Evolutionary conservation across 139 green algal species (phyloP), one percentile per base, ranked within the genome.

Genomic region (Gonium pectorale): DNA sequence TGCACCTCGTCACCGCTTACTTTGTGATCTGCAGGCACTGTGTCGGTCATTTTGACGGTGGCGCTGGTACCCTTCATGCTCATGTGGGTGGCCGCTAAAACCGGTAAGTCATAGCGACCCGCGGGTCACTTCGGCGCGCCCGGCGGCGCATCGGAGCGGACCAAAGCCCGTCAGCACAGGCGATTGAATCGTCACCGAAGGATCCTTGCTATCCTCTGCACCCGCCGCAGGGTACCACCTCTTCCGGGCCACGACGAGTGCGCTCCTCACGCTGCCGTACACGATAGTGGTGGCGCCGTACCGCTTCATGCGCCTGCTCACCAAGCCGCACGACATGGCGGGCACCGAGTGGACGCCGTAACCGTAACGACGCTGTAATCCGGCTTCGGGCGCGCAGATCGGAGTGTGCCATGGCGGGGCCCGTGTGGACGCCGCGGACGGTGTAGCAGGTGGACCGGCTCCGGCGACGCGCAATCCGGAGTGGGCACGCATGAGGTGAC

Each of bases 241-340:
- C 54, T 33, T 59, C 4, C 43, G 77, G 0, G 21, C 43, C 2
- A 8, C 27, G 5, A 17, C 41, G 22, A 26, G 31, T 0, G 37
- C 41, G 11, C 22, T 83, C 40, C 41, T 83, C 7, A 41, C 43
- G 6, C 43, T 83, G 77, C 62, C 62, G 62, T 83, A 83, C 41
- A 37, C 35, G 29, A 63, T 83, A 0, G 35, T 83, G 29, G 33
- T 83, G 31, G 43, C 77, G 59, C 77, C 77, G 60, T 83, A 74
- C 59, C 60, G 62, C n/a, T 63, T 83, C 19, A 43, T 83, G 62
- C 59, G 77, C 37, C 11, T 83, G 26, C 77, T 83, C 7, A 74
- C 77, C 33, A 83, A 83, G 77, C 33, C 60, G 21, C 77, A 83
- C 59, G 49, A 37, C 62, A 74, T 72, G 59, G 44, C 46, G 0